Conservation (phyloP, 1,284 basidiomycete genomes). For the Malassezia pachydermatis region DNA sequence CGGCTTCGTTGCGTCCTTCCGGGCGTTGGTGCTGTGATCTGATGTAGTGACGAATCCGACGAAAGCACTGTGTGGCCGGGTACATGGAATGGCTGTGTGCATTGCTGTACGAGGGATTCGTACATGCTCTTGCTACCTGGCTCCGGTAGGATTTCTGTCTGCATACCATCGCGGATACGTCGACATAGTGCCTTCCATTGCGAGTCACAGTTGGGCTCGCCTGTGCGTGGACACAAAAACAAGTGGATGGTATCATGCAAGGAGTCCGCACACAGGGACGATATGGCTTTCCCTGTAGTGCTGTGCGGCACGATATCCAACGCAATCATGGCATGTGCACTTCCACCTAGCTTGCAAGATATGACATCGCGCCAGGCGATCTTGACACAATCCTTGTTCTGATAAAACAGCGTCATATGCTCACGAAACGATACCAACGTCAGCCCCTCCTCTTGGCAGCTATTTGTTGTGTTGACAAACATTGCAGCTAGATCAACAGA, state of each 20-base stretch:
- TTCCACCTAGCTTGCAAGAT: constrained; percentile 4
- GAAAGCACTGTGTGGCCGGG: too few relatives aligned
- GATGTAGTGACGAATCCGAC: too few relatives aligned
- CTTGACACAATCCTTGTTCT: not conserved
- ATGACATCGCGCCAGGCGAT: constrained; percentile 11
- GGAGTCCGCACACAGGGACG: not conserved
- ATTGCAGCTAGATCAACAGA: not conserved
- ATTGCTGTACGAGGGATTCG: too few relatives aligned
- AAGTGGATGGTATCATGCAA: not conserved
- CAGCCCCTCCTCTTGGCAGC: not conserved
- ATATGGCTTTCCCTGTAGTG: not conserved
- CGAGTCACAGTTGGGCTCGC: too few relatives aligned
- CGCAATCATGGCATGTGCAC: constrained; percentile 2
- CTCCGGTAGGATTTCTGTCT: too few relatives aligned
- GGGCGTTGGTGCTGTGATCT: too few relatives aligned
- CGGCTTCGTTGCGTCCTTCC: too few relatives aligned
- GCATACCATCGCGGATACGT: too few relatives aligned
- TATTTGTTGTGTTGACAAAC: not conserved
- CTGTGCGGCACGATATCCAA: not conserved
- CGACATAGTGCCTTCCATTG: too few relatives aligned
- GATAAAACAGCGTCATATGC: constrained; percentile 7
- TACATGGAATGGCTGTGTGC: too few relatives aligned
- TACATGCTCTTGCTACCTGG: too few relatives aligned
- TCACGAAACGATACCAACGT: constrained; percentile 10
- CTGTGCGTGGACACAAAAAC: too few relatives aligned